Conservation (phyloP, 108 stramenopile species). For the Craspedostauros australis region DNA sequence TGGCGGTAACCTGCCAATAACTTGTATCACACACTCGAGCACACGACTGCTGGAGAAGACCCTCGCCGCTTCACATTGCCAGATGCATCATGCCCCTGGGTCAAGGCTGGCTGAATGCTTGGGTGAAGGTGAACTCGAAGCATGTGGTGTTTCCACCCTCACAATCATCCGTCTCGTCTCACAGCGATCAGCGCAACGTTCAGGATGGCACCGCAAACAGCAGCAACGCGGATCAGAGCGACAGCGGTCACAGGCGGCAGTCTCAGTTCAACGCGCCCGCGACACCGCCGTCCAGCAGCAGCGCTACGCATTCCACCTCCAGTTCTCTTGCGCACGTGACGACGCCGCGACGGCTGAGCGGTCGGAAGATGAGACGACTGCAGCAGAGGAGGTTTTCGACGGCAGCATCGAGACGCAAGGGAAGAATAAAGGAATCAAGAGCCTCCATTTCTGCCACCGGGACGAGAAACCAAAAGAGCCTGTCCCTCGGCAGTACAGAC, state of each 20-base stretch:
- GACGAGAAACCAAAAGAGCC: no score
- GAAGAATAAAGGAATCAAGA: no score
- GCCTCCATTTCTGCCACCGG: no score
- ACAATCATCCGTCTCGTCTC: constrained; percentile 1
- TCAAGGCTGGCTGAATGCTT: constrained; percentile 27
- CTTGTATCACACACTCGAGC: no score
- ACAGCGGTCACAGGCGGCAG: background rate
- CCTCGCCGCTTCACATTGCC: no score
- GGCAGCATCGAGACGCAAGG: no score
- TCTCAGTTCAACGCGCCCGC: background rate
- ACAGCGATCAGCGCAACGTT: background rate
- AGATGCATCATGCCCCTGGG: constrained; percentile 16
- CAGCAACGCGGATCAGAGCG: background rate
- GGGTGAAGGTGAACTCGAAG: constrained; percentile 31
- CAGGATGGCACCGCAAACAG: background rate
- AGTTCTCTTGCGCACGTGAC: no score
- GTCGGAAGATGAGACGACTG: constrained; percentile 4
- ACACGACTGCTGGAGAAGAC: no score
- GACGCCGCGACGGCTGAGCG: background rate
- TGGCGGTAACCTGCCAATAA: no score
- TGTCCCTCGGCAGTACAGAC: no score
- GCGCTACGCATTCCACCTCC: no score
- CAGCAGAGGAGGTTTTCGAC: constrained; percentile 2
- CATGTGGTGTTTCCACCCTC: constrained; percentile 14
- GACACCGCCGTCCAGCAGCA: no score